Conservation (phyloP, 352 stramenopile species). For the Globisporangium okanoganense region DNA sequence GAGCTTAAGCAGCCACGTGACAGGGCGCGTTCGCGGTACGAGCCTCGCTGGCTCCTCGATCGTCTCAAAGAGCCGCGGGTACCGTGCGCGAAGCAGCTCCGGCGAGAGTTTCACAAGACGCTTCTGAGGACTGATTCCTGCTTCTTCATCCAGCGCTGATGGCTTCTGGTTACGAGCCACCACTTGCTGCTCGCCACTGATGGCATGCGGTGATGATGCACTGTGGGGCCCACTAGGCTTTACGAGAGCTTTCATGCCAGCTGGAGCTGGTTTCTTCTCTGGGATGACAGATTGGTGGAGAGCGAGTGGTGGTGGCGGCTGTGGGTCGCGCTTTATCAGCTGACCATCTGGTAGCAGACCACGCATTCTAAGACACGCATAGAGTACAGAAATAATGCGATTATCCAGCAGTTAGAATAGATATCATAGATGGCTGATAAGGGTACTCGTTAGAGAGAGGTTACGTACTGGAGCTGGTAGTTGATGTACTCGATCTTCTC, state of each 20-base stretch:
- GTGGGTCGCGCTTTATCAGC: background rate
- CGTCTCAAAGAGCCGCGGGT: slow-evolving; percentile 43
- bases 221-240: background rate
- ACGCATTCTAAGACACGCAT: slow-evolving; percentile 1
- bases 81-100: slow-evolving; percentile 36
- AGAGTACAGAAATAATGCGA: background rate
- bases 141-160: background rate
- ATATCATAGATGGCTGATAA: background rate
- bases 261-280: background rate
- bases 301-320: background rate
- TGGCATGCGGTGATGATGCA: background rate
- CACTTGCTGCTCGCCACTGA: background rate
- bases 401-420: background rate
- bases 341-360: background rate
- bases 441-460: background rate
- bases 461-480: slow-evolving; percentile 51
- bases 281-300: background rate
- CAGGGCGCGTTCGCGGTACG: slow-evolving; percentile 32
- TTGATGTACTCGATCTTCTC: slow-evolving; percentile 89
- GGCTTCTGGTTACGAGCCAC: slow-evolving; percentile 12
- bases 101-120: slow-evolving; percentile 13
- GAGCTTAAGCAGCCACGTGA: slow-evolving; percentile 61
- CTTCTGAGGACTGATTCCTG: background rate
- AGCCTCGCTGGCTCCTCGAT: slow-evolving; percentile 21
- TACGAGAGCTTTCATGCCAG: background rate